These are phyloP conservation scores for Hysterium pulicare DNA, from an alignment of 2,329 filamentous ascomycete species.

Conservation along the genomic window DNA sequence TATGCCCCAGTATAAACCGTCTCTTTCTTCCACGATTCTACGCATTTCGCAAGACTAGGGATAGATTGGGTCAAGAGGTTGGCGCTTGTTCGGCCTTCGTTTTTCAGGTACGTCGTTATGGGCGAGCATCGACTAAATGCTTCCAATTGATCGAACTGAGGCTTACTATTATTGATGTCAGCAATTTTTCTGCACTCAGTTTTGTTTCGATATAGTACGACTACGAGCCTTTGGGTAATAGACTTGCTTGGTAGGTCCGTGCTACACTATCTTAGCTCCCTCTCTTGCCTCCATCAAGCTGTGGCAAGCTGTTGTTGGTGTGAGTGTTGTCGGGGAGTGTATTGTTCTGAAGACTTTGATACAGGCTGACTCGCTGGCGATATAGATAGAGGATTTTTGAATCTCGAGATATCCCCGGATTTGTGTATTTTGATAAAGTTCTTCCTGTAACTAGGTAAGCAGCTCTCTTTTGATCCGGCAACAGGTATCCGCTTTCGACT, in stretches of 20 bases:
- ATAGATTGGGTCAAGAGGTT: constrained; percentile 42
- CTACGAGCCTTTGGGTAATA: constrained; percentile 11
- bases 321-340: not conserved
- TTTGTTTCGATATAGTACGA: constrained; percentile 17
- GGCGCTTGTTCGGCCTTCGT: constrained; percentile 32
- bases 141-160: constrained; percentile 4
- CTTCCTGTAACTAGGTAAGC: constrained; percentile 32
- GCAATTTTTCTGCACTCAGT: constrained; percentile 20
- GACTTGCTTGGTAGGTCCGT: constrained; percentile 14
- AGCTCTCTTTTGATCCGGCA: constrained; percentile 4
- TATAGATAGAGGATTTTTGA: constrained; percentile 31
- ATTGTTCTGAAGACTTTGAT: constrained; percentile 8
- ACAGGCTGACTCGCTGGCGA: constrained; percentile 24
- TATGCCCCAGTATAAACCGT: constrained; percentile 33
- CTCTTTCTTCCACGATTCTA: constrained; percentile 33
- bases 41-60: constrained; percentile 38
- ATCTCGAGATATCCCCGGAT: constrained; percentile 23
- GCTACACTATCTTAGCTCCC: not conserved
- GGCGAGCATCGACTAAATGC: constrained; percentile 5
- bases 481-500: not conserved
- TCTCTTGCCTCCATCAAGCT: not conserved
- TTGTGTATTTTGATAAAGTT: constrained; percentile 21
- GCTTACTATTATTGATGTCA: constrained; percentile 23
- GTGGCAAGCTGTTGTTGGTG: not conserved
- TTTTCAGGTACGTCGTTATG: constrained; percentile 32